Evolutionary conservation across 129 eudicot genomes (phyloP).

Genomic region (Escallonia herrerae): DNA sequence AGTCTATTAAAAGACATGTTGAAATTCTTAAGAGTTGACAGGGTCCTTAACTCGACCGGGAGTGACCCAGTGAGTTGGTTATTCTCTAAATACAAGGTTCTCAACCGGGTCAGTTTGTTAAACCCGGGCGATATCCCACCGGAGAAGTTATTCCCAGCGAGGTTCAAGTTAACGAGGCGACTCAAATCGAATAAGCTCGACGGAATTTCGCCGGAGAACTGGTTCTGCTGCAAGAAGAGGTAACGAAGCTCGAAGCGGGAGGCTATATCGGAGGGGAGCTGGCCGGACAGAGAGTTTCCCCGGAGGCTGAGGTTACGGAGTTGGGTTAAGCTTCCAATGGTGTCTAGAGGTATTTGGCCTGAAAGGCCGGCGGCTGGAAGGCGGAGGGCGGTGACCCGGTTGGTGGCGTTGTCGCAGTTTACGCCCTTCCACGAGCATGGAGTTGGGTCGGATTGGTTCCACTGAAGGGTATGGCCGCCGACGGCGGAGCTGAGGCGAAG

Average conservation of each 20-base stretch:
- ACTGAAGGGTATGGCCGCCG: constrained; percentile 18
- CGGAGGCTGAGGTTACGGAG: constrained; percentile 38
- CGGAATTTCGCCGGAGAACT: constrained; percentile 26
- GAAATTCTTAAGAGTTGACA: constrained; percentile 9
- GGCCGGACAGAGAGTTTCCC: constrained; percentile 30
- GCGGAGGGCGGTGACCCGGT: constrained; percentile 21
- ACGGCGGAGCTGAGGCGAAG: constrained; percentile 30
- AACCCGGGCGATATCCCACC: constrained; percentile 22
- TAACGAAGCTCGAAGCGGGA: constrained; percentile 11
- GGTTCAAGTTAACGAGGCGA: constrained; percentile 14
- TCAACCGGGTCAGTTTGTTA: constrained; percentile 16
- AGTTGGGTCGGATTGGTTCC: constrained; percentile 25
- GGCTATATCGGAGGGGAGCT: constrained; percentile 28
- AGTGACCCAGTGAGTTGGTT: constrained; percentile 31
- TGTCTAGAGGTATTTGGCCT: constrained; percentile 20
- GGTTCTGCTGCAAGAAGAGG: constrained; percentile 21
- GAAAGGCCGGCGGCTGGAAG: constrained; percentile 32
- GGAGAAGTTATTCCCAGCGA: constrained; percentile 25
- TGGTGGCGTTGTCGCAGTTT: constrained; percentile 9
- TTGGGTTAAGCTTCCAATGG: constrained; percentile 25
- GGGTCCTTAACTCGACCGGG: constrained; percentile 15
- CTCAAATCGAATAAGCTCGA: constrained; percentile 8
- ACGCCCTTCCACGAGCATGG: constrained; percentile 41
- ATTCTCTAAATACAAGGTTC: constrained; percentile 17
- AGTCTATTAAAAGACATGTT: constrained; percentile 31